A percentile compares a stretch with the other conserved stretches of the same genome.
phyloP scores from a whole-genome alignment of 2,329 filamentous ascomycete species.

The Meredithiella fracta region DNA sequence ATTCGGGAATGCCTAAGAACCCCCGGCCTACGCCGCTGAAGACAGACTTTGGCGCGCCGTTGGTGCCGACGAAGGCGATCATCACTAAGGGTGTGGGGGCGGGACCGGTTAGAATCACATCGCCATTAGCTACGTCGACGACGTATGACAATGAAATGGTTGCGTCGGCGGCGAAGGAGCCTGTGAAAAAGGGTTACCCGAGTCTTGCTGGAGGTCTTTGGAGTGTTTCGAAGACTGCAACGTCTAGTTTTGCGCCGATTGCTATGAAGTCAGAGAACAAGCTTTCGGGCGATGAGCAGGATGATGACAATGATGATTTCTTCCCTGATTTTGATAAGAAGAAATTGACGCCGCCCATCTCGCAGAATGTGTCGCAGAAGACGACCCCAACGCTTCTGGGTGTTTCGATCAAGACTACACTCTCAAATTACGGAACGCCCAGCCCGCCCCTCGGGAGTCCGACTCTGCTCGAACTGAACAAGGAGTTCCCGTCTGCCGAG shows the following conservation, averaged over 20 bases:
- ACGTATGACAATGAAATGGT: not conserved
- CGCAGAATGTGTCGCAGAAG: slow-evolving; percentile 10
- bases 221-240: slow-evolving; percentile 21
- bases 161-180: slow-evolving; percentile 16
- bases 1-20: slow-evolving; percentile 5
- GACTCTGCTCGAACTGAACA: slow-evolving; percentile 2
- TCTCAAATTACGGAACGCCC: slow-evolving; percentile 1
- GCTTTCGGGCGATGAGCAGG: slow-evolving; percentile 22
- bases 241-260: not conserved
- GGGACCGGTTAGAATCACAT: not conserved
- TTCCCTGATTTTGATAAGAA: slow-evolving; percentile 34
- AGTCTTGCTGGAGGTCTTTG: slow-evolving; percentile 31
- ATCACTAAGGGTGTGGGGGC: not conserved
- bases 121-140: slow-evolving; percentile 9
- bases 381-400: slow-evolving; percentile 7
- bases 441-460: slow-evolving; percentile 6
- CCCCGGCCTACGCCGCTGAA: not conserved
- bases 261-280: not conserved
- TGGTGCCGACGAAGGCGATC: not conserved
- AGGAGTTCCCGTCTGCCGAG: not conserved
- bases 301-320: slow-evolving; percentile 36
- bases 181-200: slow-evolving; percentile 16
- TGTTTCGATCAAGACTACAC: not conserved
- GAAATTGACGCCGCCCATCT: slow-evolving; percentile 13
- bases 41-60: not conserved